Evolutionary conservation across 1,284 basidiomycete genomes (phyloP).

Genomic region (Malassezia slooffiae): DNA sequence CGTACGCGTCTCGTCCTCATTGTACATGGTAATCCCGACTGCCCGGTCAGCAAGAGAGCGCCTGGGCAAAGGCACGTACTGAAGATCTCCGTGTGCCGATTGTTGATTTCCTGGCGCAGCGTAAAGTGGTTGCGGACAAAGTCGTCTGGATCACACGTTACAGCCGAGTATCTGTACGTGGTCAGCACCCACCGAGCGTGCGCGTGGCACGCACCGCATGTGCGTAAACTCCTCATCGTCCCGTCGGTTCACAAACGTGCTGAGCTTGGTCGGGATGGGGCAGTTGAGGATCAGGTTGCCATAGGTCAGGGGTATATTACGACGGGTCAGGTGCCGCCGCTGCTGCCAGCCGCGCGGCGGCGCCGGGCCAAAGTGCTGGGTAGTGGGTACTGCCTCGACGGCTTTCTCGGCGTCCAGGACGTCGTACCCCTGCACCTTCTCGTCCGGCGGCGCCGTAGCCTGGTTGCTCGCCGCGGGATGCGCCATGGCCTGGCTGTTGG

Average conservation of each 20-base stretch:
- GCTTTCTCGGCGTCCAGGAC: too few relatives aligned
- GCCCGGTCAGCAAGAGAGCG: background rate
- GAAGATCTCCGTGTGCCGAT: slow-evolving; percentile 43
- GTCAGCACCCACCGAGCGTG: too few relatives aligned
- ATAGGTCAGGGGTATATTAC: slow-evolving; percentile 42
- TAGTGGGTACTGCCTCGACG: slow-evolving; percentile 3
- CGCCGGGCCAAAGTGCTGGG: slow-evolving; percentile 43
- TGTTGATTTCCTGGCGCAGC: slow-evolving; percentile 37
- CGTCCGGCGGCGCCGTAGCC: background rate
- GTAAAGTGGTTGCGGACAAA: slow-evolving; percentile 34
- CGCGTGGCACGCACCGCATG: too few relatives aligned
- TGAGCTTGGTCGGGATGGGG: slow-evolving; percentile 36
- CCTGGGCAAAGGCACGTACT: slow-evolving; percentile 8
- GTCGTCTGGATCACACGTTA: slow-evolving; percentile 25
- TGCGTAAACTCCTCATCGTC: slow-evolving; percentile 54
- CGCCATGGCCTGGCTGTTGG: too few relatives aligned
- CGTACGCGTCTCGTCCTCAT: slow-evolving; percentile 24
- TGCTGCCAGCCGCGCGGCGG: slow-evolving; percentile 36
- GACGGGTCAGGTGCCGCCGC: slow-evolving; percentile 47
- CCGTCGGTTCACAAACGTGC: slow-evolving; percentile 60
- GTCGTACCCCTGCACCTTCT: too few relatives aligned
- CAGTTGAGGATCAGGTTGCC: slow-evolving; percentile 46
- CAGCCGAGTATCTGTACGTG: too few relatives aligned
- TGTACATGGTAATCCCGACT: slow-evolving; percentile 43
- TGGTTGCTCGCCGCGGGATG: background rate